Base-by-base conservation (phyloP, 345 rosid genomes). In the Citrus glauca region DNA sequence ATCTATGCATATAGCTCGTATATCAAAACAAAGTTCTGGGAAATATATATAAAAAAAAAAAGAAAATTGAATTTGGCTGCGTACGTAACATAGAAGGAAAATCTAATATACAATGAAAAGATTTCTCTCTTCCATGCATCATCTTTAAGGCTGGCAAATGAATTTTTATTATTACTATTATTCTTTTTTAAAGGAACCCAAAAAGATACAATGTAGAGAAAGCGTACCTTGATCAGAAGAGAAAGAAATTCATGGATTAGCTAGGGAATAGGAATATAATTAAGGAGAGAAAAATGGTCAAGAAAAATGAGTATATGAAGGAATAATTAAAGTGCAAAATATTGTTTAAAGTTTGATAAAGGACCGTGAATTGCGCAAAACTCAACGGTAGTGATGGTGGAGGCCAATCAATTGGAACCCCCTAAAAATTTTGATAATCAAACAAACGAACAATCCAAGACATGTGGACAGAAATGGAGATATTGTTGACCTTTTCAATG, bases 401-500 rank as follows among this genome's bases (percentile, higher is more conserved):
- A 74, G n/a, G 74, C 73, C 9, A 4, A 38, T 62, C 28, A 71
- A 65, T 53, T 55, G 25, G 50, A 45, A 37, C 20, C 24, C 38
- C 33, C 22, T 32, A 32, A 16, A 19, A 48, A 55, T 60, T 56
- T 28, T 63, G 73, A 45, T 66, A 77, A 20, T 64, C 62, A 57
- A 59, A 45, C 50, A 13, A 48, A 55, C 62, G 20, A 77, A 61
- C 35, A 64, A 35, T 35, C 72, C 85, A 53, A 17, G 11, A 25
- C 74, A 60, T 6, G 35, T 40, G 81, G 82, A 27, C 30, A n/a
- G 55, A 62, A 16, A 11, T 2, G 1, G 56, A 27, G 72, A 24
- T 24, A 61, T 37, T 40, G 79, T 83, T 87, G 86, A 85, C 88
- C 72, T 68, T 77, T 83, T 84, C 88, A 68, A 77, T 66, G 24